phyloP scores from a whole-genome alignment of 257 asterid species.

The Euphrasia confusa region DNA sequence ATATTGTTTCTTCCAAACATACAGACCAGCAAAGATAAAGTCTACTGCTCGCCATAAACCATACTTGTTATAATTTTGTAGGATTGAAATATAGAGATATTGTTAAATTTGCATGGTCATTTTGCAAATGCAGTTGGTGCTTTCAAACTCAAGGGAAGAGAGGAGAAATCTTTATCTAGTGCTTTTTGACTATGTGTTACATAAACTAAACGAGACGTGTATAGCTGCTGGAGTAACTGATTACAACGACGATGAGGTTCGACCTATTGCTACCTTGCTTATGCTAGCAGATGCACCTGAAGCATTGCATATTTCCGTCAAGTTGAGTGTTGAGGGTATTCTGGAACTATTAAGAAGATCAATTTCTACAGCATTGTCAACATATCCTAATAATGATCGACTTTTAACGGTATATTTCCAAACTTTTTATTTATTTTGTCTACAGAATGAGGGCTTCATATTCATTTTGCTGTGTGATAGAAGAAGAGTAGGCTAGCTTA shows the following conservation, averaged over 20 bases:
- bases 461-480: constrained; percentile 10
- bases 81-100: constrained; percentile 13
- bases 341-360: constrained; percentile 80
- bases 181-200: constrained; percentile 86
- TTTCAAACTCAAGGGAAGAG: constrained; percentile 85
- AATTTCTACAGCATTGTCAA: constrained; percentile 74
- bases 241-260: constrained; percentile 88
- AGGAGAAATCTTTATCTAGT: constrained; percentile 88
- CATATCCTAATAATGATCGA: constrained; percentile 82
- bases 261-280: constrained; percentile 90
- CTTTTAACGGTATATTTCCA: constrained; percentile 63
- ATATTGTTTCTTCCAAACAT: background rate
- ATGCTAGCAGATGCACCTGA: constrained; percentile 96
- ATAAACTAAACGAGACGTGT: constrained; percentile 81
- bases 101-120: background rate
- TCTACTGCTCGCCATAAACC: background rate
- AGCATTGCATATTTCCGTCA: constrained; percentile 87
- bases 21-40: background rate
- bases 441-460: constrained; percentile 5
- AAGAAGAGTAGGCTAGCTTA: constrained; percentile 9
- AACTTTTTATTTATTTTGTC: constrained; percentile 20
- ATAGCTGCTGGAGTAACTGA: constrained; percentile 76
- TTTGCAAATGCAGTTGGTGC: constrained; percentile 65
- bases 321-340: constrained; percentile 91
- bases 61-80: constrained; percentile 7